Evolutionary conservation across 75 land plant genomes (phyloP), one percentile per base, ranked within the genome.

Genomic region (Isoetes taiwanensis): DNA sequence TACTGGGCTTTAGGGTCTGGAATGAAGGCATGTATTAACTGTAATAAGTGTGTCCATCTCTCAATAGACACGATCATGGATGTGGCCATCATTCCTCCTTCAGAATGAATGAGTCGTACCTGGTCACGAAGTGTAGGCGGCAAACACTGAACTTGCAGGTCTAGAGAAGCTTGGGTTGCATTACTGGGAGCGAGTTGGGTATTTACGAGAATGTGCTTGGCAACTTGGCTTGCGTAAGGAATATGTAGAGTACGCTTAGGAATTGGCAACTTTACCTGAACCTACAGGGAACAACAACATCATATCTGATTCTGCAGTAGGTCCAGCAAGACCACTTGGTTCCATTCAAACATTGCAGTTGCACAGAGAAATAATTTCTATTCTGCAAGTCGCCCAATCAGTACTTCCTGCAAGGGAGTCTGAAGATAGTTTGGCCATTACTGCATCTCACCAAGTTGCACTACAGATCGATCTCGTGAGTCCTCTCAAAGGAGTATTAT

Each of bases 381-480:
- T 90, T 33, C 50, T 80, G 43, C 71, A 34, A 11, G 78, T 78
- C 25, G 65, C 69, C 58, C 38, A 38, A 20, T 33, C 39, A 16
- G 34, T 65, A 20, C 2, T 32, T 30, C 43, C 64, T 40, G 12
- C 50, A 28, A 46, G 26, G 19, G 76, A 71, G 26, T 72, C 60
- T 5, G 59, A 57, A 28, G 28, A 12, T 58, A 40, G 46, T 32
- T 35, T 77, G 56, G 41, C 43, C 59, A 56, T 77, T 42, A 66
- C 57, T n/a, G 73, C 60, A 39, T 66, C 68, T 29, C 53, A 57
- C 54, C 82, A 81, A 16, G 39, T 94, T 39, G 48, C 54, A 62
- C 72, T 94, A 57, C 90, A 89, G 30, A 75, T 89, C 66, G 96
- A 85, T 65, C 70, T 72, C 34, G 83, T 90, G 2, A 94, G 99